phyloP scores from a whole-genome alignment of 176 grass and related monocot genomes.

The Lolium rigidum region DNA sequence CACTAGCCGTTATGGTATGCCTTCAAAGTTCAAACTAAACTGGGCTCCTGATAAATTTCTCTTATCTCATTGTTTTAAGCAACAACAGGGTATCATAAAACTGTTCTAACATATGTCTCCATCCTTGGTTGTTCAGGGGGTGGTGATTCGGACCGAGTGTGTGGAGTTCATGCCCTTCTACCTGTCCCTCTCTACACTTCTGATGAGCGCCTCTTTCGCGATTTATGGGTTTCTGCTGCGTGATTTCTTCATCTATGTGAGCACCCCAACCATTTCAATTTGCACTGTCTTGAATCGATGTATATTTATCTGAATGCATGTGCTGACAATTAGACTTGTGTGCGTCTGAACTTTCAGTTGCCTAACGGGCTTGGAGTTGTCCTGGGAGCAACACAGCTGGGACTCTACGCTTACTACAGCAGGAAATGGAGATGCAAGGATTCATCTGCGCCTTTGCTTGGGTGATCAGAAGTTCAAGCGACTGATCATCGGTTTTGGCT shows the following conservation, averaged over 20 bases:
- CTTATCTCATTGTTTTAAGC: background rate
- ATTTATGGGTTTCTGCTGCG: conserved; percentile 64
- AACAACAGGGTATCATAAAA: background rate
- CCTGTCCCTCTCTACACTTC: conserved; percentile 73
- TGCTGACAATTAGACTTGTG: background rate
- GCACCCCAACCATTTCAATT: conserved; percentile 1
- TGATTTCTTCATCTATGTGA: conserved; percentile 85
- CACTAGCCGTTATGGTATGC: conserved; percentile 72
- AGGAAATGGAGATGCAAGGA: conserved; percentile 48
- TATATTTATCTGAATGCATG: background rate
- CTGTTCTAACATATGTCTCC: background rate
- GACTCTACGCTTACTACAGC: conserved; percentile 75
- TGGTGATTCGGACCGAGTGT: conserved; percentile 83
- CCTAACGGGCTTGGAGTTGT: conserved; percentile 79
- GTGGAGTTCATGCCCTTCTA: conserved; percentile 97
- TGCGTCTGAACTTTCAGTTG: conserved; percentile 48
- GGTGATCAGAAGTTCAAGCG: conserved; percentile 34
- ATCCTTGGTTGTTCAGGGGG: conserved; percentile 47
- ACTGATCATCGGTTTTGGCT: background rate
- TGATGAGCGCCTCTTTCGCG: conserved; percentile 72
- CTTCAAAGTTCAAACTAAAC: background rate
- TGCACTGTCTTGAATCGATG: background rate
- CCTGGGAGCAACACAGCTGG: conserved; percentile 64
- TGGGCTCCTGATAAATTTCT: background rate
- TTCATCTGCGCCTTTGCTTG: conserved; percentile 48